Evolutionary conservation across 352 stramenopile genomes (phyloP).

Genomic region (Globisporangium irregulare): DNA sequence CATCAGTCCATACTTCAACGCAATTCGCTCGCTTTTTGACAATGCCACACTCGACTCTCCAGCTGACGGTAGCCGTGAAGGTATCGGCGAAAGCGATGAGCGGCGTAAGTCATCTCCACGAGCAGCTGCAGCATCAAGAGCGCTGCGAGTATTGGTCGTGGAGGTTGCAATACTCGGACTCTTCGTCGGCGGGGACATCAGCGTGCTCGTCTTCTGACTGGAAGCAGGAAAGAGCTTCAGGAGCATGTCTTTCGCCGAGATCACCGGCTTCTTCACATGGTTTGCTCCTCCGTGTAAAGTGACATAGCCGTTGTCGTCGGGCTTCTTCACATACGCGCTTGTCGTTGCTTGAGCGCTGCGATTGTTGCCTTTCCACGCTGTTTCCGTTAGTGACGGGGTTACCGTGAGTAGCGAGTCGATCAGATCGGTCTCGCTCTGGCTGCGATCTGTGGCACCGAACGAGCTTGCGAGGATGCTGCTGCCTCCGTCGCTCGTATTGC

Average conservation of each 20-base stretch:
- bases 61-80: background rate
- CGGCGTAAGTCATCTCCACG: background rate
- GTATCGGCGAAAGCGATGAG: background rate
- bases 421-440: constrained; percentile 6
- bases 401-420: constrained; percentile 11
- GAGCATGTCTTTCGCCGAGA: constrained; percentile 61
- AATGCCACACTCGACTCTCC: constrained; percentile 8
- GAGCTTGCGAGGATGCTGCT: background rate
- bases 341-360: background rate
- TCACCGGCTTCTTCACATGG: constrained; percentile 40
- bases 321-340: background rate
- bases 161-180: background rate
- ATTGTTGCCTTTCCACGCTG: constrained; percentile 6
- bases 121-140: background rate
- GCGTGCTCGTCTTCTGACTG: background rate
- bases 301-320: background rate
- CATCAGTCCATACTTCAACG: constrained; percentile 58
- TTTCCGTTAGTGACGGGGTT: background rate
- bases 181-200: background rate
- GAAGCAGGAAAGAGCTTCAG: constrained; percentile 40
- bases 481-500: background rate
- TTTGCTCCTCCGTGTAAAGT: background rate
- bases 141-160: background rate
- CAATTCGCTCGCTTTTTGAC: constrained; percentile 49
- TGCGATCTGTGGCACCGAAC: constrained; percentile 9